Conservation (phyloP, 116 monocot species). For the Thalassia testudinum region DNA sequence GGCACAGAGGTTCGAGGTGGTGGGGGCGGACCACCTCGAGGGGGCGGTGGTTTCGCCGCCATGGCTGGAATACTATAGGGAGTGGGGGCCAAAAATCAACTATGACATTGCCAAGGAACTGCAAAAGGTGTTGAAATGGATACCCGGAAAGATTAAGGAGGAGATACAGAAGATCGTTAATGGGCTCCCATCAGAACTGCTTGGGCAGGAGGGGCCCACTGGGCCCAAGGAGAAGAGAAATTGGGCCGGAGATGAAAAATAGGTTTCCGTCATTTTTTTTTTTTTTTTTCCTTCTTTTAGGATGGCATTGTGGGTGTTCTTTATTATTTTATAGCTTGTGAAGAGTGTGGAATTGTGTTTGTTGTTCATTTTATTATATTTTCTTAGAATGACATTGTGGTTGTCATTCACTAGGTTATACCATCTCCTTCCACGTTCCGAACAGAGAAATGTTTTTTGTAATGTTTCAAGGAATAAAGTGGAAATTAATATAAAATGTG, state of each 20-base stretch:
- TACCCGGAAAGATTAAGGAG: constrained; percentile 34
- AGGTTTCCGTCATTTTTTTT: too few species aligned
- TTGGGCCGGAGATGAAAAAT: constrained; percentile 51
- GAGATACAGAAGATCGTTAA: constrained; percentile 28
- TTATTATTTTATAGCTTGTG: too few species aligned
- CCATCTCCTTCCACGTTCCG: too few species aligned
- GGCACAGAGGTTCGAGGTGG: constrained; percentile 22
- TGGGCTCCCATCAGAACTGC: constrained; percentile 39
- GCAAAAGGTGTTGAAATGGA: constrained; percentile 13
- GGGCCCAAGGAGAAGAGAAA: constrained; percentile 60
- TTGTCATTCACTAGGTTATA: too few species aligned
- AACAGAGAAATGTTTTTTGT: too few species aligned
- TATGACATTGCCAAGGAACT: constrained; percentile 38
- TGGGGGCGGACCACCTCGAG: constrained; percentile 36
- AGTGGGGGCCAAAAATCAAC: constrained; percentile 64
- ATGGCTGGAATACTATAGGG: constrained; percentile 53
- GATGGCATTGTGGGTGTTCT: too few species aligned
- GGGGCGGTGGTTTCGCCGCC: constrained; percentile 20
- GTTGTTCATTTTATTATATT: too few species aligned
- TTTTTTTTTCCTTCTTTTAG: too few species aligned
- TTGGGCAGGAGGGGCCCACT: constrained; percentile 71
- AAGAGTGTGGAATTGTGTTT: too few species aligned
- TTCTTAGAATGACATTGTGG: too few species aligned
- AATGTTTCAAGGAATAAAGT: too few species aligned
- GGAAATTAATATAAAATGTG: too few species aligned